Percentiles rank a stretch among this genome's conserved stretches.
Conservation (phyloP, 176 grass and related monocot genomes). For the Raddia guianensis region DNA sequence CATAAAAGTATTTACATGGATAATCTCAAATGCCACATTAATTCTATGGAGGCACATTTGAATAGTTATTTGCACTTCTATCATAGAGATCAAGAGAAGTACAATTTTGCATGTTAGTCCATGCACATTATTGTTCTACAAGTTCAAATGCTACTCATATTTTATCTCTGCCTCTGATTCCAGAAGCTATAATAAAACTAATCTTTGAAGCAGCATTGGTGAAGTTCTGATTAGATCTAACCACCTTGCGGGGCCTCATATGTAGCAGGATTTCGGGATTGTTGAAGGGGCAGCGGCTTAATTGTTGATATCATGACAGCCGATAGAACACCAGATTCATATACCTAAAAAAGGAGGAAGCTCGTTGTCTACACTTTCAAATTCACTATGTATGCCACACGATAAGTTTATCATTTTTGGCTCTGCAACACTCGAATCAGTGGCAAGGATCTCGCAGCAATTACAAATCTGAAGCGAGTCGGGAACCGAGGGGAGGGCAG, state of each 20-base stretch:
- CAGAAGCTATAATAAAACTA: conserved; percentile 3
- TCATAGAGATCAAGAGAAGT: neutral
- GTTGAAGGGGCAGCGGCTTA: neutral
- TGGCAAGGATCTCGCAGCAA: conserved; percentile 16
- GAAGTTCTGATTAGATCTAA: conserved; percentile 1
- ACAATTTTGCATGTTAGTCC: neutral
- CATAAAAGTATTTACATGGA: neutral
- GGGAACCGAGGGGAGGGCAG: neutral
- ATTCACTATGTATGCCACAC: neutral
- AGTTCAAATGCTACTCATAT: conserved; percentile 12
- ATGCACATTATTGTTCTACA: neutral
- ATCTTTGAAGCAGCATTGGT: neutral
- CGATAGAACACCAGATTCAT: conserved; percentile 2
- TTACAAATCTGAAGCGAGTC: conserved; percentile 33
- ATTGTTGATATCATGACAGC: neutral
- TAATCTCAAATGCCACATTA: neutral
- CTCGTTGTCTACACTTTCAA: neutral
- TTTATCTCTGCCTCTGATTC: conserved; percentile 8
- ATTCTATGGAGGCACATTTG: neutral
- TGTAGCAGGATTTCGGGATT: neutral
- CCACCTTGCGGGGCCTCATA: neutral
- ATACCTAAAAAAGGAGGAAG: neutral
- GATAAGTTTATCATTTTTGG: neutral
- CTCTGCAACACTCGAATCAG: neutral
- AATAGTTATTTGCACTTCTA: neutral